Percentiles rank a stretch among this genome's conserved stretches.
phyloP scores from a whole-genome alignment of 306 rosid species.

The Parietaria judaica region DNA sequence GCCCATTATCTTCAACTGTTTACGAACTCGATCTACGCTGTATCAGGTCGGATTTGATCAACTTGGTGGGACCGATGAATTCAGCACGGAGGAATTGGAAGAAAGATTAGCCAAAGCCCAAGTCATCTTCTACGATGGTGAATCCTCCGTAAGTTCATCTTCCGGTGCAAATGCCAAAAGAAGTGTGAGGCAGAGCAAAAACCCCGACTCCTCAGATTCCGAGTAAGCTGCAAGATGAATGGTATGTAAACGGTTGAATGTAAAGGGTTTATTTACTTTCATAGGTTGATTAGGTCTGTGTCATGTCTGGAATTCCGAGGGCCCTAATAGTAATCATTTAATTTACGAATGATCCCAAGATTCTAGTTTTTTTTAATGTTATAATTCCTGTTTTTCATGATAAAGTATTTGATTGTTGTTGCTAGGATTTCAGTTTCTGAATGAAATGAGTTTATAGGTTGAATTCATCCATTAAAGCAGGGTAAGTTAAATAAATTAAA shows the following conservation, averaged over 20 bases:
- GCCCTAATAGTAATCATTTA: no score
- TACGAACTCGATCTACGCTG: constrained; percentile 1
- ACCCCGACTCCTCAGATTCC: constrained; percentile 81
- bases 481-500: not conserved
- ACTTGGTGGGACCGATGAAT: constrained; percentile 91
- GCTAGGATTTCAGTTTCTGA: not conserved
- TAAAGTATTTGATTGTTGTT: no score
- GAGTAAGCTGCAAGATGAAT: constrained; percentile 22
- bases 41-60: constrained; percentile 90
- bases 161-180: constrained; percentile 46
- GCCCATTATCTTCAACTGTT: not conserved
- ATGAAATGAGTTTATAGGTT: not conserved
- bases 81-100: constrained; percentile 82
- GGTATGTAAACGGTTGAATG: not conserved
- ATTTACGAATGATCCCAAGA: no score
- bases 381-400: no score
- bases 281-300: not conserved
- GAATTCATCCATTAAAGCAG: not conserved
- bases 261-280: not conserved
- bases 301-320: constrained; percentile 2
- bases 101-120: constrained; percentile 85
- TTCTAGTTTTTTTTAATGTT: no score
- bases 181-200: constrained; percentile 61
- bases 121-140: constrained; percentile 75
- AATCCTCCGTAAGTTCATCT: constrained; percentile 51